Evolutionary conservation across 2,329 filamentous ascomycete species (phyloP), one percentile per base, ranked within the genome.

Genomic region (Whalleya microplaca): DNA sequence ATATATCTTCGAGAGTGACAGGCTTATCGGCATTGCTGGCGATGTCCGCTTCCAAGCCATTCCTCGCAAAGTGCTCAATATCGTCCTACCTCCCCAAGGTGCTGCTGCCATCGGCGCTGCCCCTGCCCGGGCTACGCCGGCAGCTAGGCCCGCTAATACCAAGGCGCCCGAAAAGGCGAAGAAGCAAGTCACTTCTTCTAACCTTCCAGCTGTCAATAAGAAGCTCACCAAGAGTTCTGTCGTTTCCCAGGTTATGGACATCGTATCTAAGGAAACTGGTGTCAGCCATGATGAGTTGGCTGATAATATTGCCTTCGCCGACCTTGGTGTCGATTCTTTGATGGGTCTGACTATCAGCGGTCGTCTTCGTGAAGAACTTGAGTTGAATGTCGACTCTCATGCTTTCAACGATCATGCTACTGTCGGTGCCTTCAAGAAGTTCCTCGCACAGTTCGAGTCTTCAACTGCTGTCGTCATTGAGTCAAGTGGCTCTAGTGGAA

Each of bases 31-130:
- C 42, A 67, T 82, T 8, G 69, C 72, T 32, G 75, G 79, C 49
- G 84, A 86, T 48, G 79, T 89, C 64, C 86, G 85, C 72, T 89
- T 90, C 77, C 83, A 85, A 69, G 79, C 83, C 63, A 87, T 89
- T 51, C 86, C 87, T 37, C 85, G 87, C 65, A 82, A 83, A 65
- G 78, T 87, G 21, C 77, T 90, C 58, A 87, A 88, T 75, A 81
- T 85, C 64, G 82, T 90, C 71, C 75, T 90, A 59, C 86, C 87
- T 52, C 86, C 86, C 1, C 77, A 80, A 23, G 83, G 82, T 45
- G 78, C 79, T 59, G 74, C 72, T 41, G 71, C 74, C 20, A 72
- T 75, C 42, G 69, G 72, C 29, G 66, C 75, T 21, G 64, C 73
- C 5, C 67, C 75, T 21, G 61, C 72, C 49, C 73, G 74, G 45